Evolutionary conservation across 2,329 filamentous ascomycete genomes (phyloP).

Genomic region (Tothia fuscella): DNA sequence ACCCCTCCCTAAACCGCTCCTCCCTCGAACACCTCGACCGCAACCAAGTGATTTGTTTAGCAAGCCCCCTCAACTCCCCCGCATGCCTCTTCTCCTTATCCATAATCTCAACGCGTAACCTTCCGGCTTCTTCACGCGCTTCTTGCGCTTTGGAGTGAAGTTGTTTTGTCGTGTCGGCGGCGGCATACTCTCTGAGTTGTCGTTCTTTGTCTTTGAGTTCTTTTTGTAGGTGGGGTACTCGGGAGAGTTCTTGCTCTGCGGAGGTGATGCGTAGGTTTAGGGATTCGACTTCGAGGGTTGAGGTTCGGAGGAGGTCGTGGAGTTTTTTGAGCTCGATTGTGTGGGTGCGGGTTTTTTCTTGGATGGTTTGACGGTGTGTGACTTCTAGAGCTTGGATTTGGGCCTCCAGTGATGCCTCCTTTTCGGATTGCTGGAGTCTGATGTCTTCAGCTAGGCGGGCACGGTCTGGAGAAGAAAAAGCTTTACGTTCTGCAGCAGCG

Average conservation of each 20-base stretch:
- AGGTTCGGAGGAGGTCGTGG: constrained; percentile 25
- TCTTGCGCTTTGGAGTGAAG: constrained; percentile 20
- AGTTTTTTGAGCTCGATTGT: constrained; percentile 4
- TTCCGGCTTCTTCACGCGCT: constrained; percentile 17
- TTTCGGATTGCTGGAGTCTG: constrained; percentile 17
- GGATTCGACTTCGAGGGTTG: constrained; percentile 39
- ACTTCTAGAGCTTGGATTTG: neutral
- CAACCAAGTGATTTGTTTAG: constrained; percentile 85
- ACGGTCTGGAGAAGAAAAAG: neutral
- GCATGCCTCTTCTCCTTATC: constrained; percentile 58
- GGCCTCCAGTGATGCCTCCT: constrained; percentile 13
- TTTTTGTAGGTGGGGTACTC: constrained; percentile 14
- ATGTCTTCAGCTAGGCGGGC: constrained; percentile 13
- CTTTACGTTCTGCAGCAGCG: neutral
- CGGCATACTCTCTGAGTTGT: constrained; percentile 15
- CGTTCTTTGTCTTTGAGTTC: constrained; percentile 14
- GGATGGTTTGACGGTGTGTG: neutral
- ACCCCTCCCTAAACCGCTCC: constrained; percentile 63
- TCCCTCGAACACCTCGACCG: constrained; percentile 71
- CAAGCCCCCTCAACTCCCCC: constrained; percentile 68
- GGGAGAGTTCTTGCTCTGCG: constrained; percentile 1
- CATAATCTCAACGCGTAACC: constrained; percentile 36
- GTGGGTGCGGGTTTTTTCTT: constrained; percentile 6
- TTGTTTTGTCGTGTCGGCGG: constrained; percentile 14
- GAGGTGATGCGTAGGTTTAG: constrained; percentile 3